phyloP scores from a whole-genome alignment of 2,329 filamentous ascomycete species.

The Fusarium annulatum region DNA sequence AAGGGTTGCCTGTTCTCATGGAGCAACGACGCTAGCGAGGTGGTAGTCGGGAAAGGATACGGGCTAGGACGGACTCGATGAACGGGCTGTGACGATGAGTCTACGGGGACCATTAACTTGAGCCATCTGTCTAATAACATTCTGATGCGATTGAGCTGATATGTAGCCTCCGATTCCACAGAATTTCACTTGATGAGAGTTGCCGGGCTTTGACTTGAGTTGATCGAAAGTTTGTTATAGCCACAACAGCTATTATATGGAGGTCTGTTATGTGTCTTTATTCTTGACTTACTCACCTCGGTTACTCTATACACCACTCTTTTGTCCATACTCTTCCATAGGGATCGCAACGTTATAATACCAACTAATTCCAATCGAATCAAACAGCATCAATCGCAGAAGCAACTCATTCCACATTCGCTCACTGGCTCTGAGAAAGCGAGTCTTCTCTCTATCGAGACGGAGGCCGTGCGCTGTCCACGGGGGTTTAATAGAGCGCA shows the following conservation, averaged over 20 bases:
- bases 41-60: constrained; percentile 36
- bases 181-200: neutral
- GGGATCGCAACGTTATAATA: neutral
- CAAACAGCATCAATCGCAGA: constrained; percentile 12
- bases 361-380: neutral
- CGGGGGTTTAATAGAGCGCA: constrained; percentile 13
- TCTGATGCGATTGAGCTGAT: neutral
- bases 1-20: constrained; percentile 27
- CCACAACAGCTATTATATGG: neutral
- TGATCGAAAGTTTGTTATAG: neutral
- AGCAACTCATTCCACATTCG: constrained; percentile 21
- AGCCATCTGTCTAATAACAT: neutral
- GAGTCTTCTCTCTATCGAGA: constrained; percentile 32
- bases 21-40: constrained; percentile 32
- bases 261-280: neutral
- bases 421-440: constrained; percentile 13
- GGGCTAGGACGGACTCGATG: constrained; percentile 9
- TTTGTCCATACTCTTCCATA: neutral
- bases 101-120: constrained; percentile 5
- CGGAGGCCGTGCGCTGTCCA: constrained; percentile 41
- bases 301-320: neutral
- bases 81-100: constrained; percentile 27
- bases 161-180: neutral
- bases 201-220: neutral
- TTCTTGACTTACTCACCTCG: neutral